phyloP scores from a whole-genome alignment of 129 eudicot species.

The Pulicaria dysenterica region DNA sequence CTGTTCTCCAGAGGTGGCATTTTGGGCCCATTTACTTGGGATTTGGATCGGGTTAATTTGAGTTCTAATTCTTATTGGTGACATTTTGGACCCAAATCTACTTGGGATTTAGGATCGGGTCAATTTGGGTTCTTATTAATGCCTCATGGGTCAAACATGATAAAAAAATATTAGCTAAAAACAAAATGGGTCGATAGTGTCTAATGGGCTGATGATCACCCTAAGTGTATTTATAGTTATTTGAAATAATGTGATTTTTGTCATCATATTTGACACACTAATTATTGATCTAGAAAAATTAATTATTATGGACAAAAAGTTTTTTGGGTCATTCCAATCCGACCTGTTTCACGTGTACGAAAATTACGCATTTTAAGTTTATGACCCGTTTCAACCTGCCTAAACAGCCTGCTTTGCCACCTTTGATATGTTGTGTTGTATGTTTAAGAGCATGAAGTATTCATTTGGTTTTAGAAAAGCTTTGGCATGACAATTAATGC shows the following conservation, averaged over 20 bases:
- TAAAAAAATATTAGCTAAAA: too few relatives aligned
- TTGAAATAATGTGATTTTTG: too few relatives aligned
- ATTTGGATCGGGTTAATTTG: too few relatives aligned
- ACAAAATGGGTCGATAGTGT: neutral
- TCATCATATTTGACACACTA: too few relatives aligned
- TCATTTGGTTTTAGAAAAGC: conserved; percentile 8
- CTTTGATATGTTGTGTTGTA: neutral
- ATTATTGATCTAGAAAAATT: too few relatives aligned
- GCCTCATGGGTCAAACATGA: too few relatives aligned
- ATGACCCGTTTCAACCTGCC: neutral
- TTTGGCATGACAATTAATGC: neutral
- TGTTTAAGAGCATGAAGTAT: conserved; percentile 1
- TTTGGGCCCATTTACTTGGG: conserved; percentile 1
- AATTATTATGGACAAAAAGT: neutral
- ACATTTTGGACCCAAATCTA: neutral
- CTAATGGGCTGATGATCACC: too few relatives aligned
- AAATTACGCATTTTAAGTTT: neutral
- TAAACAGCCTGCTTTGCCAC: neutral
- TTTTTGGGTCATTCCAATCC: neutral
- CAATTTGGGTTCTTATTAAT: neutral
- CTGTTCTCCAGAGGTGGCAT: neutral
- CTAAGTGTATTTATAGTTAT: too few relatives aligned
- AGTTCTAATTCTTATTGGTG: neutral
- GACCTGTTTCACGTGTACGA: neutral
- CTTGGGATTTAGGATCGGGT: neutral